phyloP scores from a whole-genome alignment of 2,329 filamentous ascomycete genomes.

The Curvularia sp. region DNA sequence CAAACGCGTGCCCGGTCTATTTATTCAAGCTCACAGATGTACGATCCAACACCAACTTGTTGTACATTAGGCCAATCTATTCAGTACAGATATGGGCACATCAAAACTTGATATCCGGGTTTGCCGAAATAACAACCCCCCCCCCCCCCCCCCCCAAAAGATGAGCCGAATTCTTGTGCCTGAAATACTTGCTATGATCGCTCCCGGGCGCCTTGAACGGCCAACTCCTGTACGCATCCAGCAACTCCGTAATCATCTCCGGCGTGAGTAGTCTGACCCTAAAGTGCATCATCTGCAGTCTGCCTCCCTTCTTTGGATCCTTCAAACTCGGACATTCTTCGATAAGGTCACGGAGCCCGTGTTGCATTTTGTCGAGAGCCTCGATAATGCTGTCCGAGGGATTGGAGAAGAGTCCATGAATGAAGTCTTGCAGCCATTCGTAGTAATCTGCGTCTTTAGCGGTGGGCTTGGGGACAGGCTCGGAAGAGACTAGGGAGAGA shows the following conservation, averaged over 20 bases:
- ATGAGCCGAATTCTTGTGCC: slow-evolving; percentile 9
- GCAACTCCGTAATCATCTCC: slow-evolving; percentile 45
- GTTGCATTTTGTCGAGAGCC: slow-evolving; percentile 40
- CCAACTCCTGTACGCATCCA: slow-evolving; percentile 45
- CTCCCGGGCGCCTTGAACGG: slow-evolving; percentile 40
- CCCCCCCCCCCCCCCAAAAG: too few species aligned
- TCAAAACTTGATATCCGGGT: background rate
- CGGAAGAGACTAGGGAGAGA: slow-evolving; percentile 70
- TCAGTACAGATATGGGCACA: background rate
- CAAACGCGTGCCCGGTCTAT: background rate
- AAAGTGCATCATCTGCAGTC: slow-evolving; percentile 41
- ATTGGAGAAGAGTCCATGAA: slow-evolving; percentile 25
- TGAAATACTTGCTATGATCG: slow-evolving; percentile 38
- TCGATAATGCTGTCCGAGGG: slow-evolving; percentile 17
- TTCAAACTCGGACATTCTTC: slow-evolving; percentile 36
- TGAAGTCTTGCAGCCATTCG: slow-evolving; percentile 44
- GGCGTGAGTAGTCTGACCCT: slow-evolving; percentile 41
- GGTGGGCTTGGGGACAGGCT: slow-evolving; percentile 58
- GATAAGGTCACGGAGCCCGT: slow-evolving; percentile 39
- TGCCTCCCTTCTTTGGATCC: slow-evolving; percentile 44
- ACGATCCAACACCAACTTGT: background rate
- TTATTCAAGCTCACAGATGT: background rate
- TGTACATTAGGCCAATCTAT: background rate
- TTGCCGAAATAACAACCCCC: too few species aligned
- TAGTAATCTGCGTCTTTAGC: slow-evolving; percentile 21